These are phyloP conservation scores for Lactarius sanguifluus DNA, from an alignment of 768 basidiomycete genomes.

Conservation along the genomic window DNA sequence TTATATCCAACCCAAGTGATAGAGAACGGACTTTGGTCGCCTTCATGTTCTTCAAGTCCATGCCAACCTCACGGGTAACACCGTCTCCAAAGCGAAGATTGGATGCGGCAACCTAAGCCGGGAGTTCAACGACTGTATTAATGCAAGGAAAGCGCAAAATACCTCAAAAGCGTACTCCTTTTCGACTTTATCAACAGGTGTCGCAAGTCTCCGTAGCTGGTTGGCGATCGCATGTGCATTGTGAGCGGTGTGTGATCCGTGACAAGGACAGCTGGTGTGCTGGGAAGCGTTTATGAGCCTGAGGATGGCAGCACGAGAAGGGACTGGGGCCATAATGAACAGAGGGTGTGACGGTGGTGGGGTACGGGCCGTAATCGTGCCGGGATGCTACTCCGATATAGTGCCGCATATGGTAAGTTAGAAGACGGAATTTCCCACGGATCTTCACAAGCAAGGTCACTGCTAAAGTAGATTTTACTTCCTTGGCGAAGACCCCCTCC, in stretches of 20 bases:
- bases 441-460: background rate
- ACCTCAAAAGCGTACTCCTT: conserved; percentile 95
- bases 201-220: conserved; percentile 72
- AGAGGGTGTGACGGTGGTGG: background rate
- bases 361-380: background rate
- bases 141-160: conserved; percentile 24
- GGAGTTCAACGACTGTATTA: background rate
- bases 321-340: conserved; percentile 34
- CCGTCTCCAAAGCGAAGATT: conserved; percentile 90
- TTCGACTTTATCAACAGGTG: conserved; percentile 66
- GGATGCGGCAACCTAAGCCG: conserved; percentile 70
- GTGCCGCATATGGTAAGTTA: background rate
- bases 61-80: conserved; percentile 86
- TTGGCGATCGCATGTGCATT: conserved; percentile 48
- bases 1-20: background rate
- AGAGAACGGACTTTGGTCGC: conserved; percentile 66
- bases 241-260: conserved; percentile 54
- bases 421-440: background rate
- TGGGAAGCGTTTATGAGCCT: conserved; percentile 77
- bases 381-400: no score
- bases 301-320: conserved; percentile 61
- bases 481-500: conserved; percentile 15
- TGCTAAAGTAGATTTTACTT: background rate
- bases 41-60: conserved; percentile 93
- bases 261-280: conserved; percentile 76